phyloP scores from a whole-genome alignment of 768 basidiomycete genomes.

The Pleurotus tuber-regium region DNA sequence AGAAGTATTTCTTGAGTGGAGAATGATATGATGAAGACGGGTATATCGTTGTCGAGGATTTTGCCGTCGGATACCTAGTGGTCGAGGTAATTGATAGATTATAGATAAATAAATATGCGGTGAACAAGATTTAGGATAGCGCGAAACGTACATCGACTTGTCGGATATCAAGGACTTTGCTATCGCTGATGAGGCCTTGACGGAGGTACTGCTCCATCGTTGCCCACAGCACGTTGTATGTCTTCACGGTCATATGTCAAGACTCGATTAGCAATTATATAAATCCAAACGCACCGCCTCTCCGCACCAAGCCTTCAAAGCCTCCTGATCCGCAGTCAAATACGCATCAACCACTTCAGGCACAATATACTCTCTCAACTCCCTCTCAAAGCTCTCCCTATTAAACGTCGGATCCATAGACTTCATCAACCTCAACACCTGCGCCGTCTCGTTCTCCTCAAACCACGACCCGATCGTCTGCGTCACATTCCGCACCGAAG shows the following conservation, averaged over 20 bases:
- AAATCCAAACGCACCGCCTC: conserved; percentile 71
- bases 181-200: conserved; percentile 89
- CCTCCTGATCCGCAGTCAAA: conserved; percentile 83
- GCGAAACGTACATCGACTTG: conserved; percentile 86
- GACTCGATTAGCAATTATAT: neutral
- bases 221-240: conserved; percentile 98
- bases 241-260: conserved; percentile 40
- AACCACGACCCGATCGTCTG: conserved; percentile 86
- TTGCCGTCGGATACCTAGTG: conserved; percentile 78
- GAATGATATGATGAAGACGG: conserved; percentile 90
- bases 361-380: conserved; percentile 94
- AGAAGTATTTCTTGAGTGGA: conserved; percentile 91
- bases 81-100: neutral
- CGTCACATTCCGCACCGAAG: conserved; percentile 79
- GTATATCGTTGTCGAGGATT: conserved; percentile 85
- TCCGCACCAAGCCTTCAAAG: conserved; percentile 87
- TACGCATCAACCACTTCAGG: conserved; percentile 98
- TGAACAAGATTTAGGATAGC: no score
- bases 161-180: conserved; percentile 94
- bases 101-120: neutral
- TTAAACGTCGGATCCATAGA: conserved; percentile 85
- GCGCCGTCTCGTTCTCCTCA: conserved; percentile 98
- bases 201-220: conserved; percentile 93
- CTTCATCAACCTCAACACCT: conserved; percentile 85
- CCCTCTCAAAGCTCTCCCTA: conserved; percentile 83